Evolutionary conservation across 257 asterid species (phyloP), one percentile per base, ranked within the genome.

Genomic region (Linderniella brevidens): DNA sequence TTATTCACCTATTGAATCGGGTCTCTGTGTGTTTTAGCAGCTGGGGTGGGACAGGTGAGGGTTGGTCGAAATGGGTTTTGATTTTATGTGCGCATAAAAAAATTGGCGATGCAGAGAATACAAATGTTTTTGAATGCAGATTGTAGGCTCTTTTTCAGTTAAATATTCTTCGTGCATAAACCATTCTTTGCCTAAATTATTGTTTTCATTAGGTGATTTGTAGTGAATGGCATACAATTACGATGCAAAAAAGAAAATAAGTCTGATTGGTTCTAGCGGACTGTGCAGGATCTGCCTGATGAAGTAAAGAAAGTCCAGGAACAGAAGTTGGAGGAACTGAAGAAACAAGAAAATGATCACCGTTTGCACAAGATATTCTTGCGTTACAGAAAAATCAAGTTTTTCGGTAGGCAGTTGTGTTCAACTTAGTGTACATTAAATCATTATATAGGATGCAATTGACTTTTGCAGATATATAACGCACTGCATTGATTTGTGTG

Each of bases 311-410:
- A 72, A 47, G 84, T 81, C 18, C 94, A 78, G 58, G 73, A 61
- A 67, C 73, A 72, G 69, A 88, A 88, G 68, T 66, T 88, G 77
- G 87, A 76, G 50, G 94, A 58, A 19, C 86, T 88, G 64, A 88
- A 84, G 80, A 80, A 84, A 49, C 90, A 80, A 48, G 98, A 80
- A 29, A 62, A 67, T 59, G 94, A 76, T 46, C 71, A 68, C 64
- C 90, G 79, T 57, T 66, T 76, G 43, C 92, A 80, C 7, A 76
- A 78, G 66, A 68, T 78, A 52, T 80, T 78, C 59, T 42, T 84
- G 41, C 77, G 92, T 32, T 54, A 80, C 64, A 78, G 79, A 57
- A 90, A 82, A 70, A 76, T 84, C 60, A 80, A 62, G 53, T 80
- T 88, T 58, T 82, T 81, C 47, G 98, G 98, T 85, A 72, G 68